Base-by-base conservation (phyloP, 768 basidiomycete species). In the Russula ochroleuca region DNA sequence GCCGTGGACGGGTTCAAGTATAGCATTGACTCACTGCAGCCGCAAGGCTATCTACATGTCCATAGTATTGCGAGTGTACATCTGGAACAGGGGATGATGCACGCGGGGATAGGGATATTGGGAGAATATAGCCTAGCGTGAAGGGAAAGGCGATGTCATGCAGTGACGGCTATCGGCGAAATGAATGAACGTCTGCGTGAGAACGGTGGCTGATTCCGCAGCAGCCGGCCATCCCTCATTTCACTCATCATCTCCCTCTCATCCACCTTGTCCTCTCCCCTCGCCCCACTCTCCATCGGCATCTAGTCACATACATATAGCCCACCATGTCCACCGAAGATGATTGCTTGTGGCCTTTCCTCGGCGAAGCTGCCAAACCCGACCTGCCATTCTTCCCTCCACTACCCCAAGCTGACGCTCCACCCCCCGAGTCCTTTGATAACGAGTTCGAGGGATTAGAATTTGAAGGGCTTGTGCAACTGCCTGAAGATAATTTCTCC, bases 341-440 rank as follows among this genome's bases (percentile, higher is more conserved):
- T 2, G 63, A 64, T 57, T 15, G 25, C 51, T 11, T 60, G 31
- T 61, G 40, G 59, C 56, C 63, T 41, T 33, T 55, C 19, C 48
- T 65, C 21, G 23, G 28, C 15, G 63, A 61, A 33, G 19, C 25
- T 8, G n/a, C 40, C 2, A 65, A 65, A 28, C 54, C 59, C 13
- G 64, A 61, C 25, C 49, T 65, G 9, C 64, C 53, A 21, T 65
- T 65, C 41, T 65, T 65, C 41, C 47, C 64, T 31, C 64, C 64
- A 4, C 49, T 58, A 23, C 78, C 83, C 63, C 88, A 90, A 76
- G 81, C 88, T 75, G 79, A 85, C 70, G 88, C 87, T 58, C 88
- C 90, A 49, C 83, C 87, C 71, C 87, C 88, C 65, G 90, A 92
- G 79, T 80, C 85, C 67, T 92, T 93, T 77, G 91, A 92, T 73